Conservation (phyloP, 495 filamentous ascomycete genomes). For the Echria macrotheca region DNA sequence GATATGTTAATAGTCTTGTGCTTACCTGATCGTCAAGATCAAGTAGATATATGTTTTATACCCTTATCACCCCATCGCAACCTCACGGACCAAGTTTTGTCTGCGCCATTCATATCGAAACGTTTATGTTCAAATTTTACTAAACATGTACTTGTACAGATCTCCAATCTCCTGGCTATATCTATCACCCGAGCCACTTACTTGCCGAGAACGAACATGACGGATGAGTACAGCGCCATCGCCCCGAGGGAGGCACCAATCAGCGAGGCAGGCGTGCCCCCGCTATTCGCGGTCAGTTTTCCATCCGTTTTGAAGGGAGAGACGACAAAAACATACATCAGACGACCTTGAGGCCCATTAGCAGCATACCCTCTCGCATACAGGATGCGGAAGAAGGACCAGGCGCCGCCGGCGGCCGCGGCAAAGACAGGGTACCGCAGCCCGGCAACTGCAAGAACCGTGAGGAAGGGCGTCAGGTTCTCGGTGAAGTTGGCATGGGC, state of each 20-base stretch:
- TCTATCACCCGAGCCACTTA: slow-evolving; percentile 5
- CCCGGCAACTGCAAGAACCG: slow-evolving; percentile 49
- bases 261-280: slow-evolving; percentile 15
- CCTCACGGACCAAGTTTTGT: too few species aligned
- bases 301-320: neutral
- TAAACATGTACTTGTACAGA: neutral
- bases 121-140: too few species aligned
- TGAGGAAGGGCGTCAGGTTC: slow-evolving; percentile 55
- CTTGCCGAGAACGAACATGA: slow-evolving; percentile 23
- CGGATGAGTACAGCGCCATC: slow-evolving; percentile 29
- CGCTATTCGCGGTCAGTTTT: slow-evolving; percentile 7
- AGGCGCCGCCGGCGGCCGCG: slow-evolving; percentile 47
- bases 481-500: slow-evolving; percentile 69
- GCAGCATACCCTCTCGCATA: slow-evolving; percentile 59
- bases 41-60: too few species aligned
- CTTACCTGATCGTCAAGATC: too few species aligned
- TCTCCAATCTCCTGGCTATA: neutral
- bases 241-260: slow-evolving; percentile 25
- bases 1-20: too few species aligned
- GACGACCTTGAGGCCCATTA: slow-evolving; percentile 30
- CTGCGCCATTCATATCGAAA: too few species aligned
- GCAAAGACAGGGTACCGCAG: slow-evolving; percentile 53
- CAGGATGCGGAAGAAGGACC: slow-evolving; percentile 49
- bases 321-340: slow-evolving; percentile 17
- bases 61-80: too few species aligned